Evolutionary conservation across 2,329 filamentous ascomycete genomes (phyloP), one percentile per base, ranked within the genome.

Genomic region (Aspergillus fumigatus): DNA sequence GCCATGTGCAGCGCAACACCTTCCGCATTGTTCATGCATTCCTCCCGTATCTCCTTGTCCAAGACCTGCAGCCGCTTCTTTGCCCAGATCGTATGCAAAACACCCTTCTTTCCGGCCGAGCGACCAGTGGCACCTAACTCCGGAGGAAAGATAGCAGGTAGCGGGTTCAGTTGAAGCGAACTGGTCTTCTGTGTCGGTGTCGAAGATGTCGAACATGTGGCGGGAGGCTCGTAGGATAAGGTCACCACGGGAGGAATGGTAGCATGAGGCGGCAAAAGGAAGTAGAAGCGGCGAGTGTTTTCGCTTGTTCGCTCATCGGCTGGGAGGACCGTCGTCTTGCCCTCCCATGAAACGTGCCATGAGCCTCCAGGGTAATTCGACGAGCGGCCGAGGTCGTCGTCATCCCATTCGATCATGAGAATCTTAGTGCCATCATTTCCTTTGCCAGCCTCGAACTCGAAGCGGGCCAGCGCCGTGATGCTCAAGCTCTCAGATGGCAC

Each of bases 361-460:
- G 81, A 82, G 2, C 80, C 82, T 0, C 64, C 64, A 0, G 58
- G 26, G 1, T 49, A 49, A 19, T 67, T 69, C 17, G 79, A 62
- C 10, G 74, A 73, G 52, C 77, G 73, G 2, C 76, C 80, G 45
- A 76, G 72, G 57, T 81, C 77, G 62, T 83, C 82, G 52, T 87
- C 84, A 70, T 90, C 86, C 92, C 92, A 96, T 73, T 96, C 91
- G 41, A 96, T 87, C 90, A 96, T 94, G 65, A 96, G 78, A 61
- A 96, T 87, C 78, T 96, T 96, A 60, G 90, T 95, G 43, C 91
- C 91, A 62, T 92, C 88, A 66, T 90, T 90, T 51, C 85, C 88
- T 70, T 83, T 84, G 38, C 86, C 88, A 0, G 84, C 80, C 74
- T 92, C 88, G 70, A 96, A 95, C 72, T 96, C 92, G 74, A 95